phyloP scores from a whole-genome alignment of 805 yeast genomes.

The Crinitomyces ghanaensis region DNA sequence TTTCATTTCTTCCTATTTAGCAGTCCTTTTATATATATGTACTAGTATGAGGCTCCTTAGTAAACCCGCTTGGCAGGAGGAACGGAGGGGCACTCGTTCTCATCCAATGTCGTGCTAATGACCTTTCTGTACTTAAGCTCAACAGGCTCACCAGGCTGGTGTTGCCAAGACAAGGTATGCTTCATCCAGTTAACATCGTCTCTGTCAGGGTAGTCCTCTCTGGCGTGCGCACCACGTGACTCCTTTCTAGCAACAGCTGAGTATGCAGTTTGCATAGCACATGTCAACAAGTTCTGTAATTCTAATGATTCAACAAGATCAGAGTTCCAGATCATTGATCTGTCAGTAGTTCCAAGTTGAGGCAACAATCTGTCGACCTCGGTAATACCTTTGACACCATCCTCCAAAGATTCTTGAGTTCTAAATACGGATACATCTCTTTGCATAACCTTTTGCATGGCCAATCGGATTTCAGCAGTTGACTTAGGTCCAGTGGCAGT shows the following conservation, averaged over 20 bases:
- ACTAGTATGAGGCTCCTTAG: slow-evolving; percentile 28
- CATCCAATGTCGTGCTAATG: slow-evolving; percentile 74
- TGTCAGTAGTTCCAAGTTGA: slow-evolving; percentile 78
- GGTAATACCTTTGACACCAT: slow-evolving; percentile 73
- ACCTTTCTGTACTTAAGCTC: slow-evolving; percentile 78
- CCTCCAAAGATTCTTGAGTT: slow-evolving; percentile 81
- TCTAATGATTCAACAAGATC: slow-evolving; percentile 94
- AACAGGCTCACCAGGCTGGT: slow-evolving; percentile 55
- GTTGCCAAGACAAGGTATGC: slow-evolving; percentile 91
- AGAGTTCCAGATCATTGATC: slow-evolving; percentile 98
- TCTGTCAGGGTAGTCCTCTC: slow-evolving; percentile 95
- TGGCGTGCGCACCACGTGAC: slow-evolving; percentile 98
- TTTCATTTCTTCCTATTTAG: not conserved
- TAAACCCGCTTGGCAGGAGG: slow-evolving; percentile 97
- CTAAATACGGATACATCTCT: slow-evolving; percentile 95
- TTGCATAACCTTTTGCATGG: slow-evolving; percentile 96
- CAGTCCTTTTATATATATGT: no score
- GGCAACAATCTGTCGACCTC: slow-evolving; percentile 63
- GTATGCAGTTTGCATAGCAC: slow-evolving; percentile 92
- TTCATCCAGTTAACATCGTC: slow-evolving; percentile 97
- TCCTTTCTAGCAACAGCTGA: slow-evolving; percentile 93
- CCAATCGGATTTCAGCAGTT: slow-evolving; percentile 81
- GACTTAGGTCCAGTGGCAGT: slow-evolving; percentile 69
- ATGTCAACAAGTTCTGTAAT: slow-evolving; percentile 89
- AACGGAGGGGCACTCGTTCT: slow-evolving; percentile 83